These are phyloP conservation scores for Monilinia fructigena DNA, from an alignment of 2,329 filamentous ascomycete genomes.

Conservation along the genomic window DNA sequence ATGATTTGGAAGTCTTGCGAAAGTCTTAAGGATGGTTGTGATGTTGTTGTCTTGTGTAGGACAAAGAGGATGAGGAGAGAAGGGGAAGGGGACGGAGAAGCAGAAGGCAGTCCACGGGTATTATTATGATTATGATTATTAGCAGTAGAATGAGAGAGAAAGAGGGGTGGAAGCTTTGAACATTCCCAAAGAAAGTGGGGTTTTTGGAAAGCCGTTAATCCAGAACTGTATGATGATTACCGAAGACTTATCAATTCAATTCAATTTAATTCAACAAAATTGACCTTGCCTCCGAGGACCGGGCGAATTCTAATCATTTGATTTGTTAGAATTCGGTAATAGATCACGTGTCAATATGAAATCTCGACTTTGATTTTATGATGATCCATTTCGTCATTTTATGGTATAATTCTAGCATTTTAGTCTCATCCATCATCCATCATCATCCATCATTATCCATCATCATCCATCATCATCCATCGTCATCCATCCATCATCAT, in stretches of 20 bases:
- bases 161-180: too few species aligned
- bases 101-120: not conserved
- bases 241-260: too few species aligned
- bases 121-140: not conserved
- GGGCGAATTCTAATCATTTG: not conserved
- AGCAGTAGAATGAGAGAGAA: too few species aligned
- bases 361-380: not conserved
- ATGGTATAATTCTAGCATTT: not conserved
- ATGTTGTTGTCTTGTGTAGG: constrained; percentile 13
- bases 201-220: too few species aligned
- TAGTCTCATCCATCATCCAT: not conserved
- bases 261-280: too few species aligned
- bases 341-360: not conserved
- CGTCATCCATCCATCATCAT: too few species aligned
- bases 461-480: too few species aligned
- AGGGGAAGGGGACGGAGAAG: constrained; percentile 11
- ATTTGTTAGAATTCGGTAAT: too few species aligned
- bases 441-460: too few species aligned
- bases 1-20: constrained; percentile 11
- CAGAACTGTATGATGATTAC: too few species aligned
- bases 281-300: not conserved
- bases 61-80: constrained; percentile 1
- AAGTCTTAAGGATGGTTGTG: not conserved
- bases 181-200: too few species aligned
- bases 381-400: not conserved